Conservation (phyloP, 345 rosid species). For the Microthlaspi erraticum region DNA sequence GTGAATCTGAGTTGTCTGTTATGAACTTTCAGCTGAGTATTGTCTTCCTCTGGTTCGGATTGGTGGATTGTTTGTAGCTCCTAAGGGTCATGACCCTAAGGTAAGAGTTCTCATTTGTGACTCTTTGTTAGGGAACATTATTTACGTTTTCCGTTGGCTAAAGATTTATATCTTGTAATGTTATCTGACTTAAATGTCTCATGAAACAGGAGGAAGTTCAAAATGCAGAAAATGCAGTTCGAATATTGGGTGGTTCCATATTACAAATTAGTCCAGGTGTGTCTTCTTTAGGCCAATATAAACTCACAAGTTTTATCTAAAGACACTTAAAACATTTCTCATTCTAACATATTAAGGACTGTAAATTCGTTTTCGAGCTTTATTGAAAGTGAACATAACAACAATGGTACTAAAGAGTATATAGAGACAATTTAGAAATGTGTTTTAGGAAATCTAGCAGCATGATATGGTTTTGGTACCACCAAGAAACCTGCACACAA, state of each 20-base stretch:
- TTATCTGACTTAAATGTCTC: neutral
- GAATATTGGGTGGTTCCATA: slow-evolving; percentile 72
- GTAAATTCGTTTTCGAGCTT: neutral
- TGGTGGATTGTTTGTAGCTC: slow-evolving; percentile 94
- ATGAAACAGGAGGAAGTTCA: slow-evolving; percentile 64
- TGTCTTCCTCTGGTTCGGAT: slow-evolving; percentile 93
- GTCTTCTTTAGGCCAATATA: slow-evolving; percentile 3
- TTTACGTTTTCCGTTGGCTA: neutral
- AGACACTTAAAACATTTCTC: slow-evolving; percentile 14
- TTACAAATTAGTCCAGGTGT: slow-evolving; percentile 65
- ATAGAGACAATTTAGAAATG: neutral
- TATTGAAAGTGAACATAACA: too few species aligned
- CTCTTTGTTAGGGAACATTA: neutral
- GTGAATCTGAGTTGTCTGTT: slow-evolving; percentile 22
- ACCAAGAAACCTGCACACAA: too few species aligned
- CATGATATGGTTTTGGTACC: too few species aligned
- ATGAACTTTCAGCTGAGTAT: slow-evolving; percentile 73
- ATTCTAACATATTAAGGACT: neutral
- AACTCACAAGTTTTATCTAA: slow-evolving; percentile 10
- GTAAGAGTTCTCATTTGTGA: slow-evolving; percentile 45
- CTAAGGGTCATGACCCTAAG: slow-evolving; percentile 94
- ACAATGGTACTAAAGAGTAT: too few species aligned
- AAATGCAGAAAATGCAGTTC: slow-evolving; percentile 74
- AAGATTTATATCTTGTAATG: neutral
- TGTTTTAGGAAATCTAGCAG: slow-evolving; percentile 1